Evolutionary conservation across 805 yeast genomes (phyloP).

Genomic region (Candida orba): DNA sequence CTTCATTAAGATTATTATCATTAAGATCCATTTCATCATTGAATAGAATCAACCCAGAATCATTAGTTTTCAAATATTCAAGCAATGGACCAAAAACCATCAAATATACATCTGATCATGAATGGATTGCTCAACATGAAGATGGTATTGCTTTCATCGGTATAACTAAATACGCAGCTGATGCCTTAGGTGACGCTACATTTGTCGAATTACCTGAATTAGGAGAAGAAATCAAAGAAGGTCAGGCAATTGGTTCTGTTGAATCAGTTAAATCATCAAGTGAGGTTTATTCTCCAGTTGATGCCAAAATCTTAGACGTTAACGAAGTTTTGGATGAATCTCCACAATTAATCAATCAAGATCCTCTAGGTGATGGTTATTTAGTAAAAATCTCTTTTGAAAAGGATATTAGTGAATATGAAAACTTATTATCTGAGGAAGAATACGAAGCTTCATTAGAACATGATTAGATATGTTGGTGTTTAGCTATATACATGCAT

Average conservation of each 20-base stretch:
- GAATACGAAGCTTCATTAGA: constrained; percentile 27
- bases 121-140: constrained; percentile 83
- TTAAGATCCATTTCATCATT: constrained; percentile 18
- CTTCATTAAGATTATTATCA: constrained; percentile 15
- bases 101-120: constrained; percentile 84
- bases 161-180: constrained; percentile 90
- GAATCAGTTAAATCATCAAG: constrained; percentile 93
- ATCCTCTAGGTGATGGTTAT: constrained; percentile 95
- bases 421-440: constrained; percentile 48
- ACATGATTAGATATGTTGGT: constrained; percentile 9
- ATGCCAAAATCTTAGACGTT: constrained; percentile 66
- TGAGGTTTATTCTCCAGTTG: constrained; percentile 85
- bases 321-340: constrained; percentile 58
- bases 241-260: constrained; percentile 86
- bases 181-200: constrained; percentile 95
- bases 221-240: constrained; percentile 52
- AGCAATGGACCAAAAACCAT: constrained; percentile 26
- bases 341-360: constrained; percentile 77
- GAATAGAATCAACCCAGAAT: constrained; percentile 16
- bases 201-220: constrained; percentile 83
- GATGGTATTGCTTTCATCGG: constrained; percentile 88
- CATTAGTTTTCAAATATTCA: constrained; percentile 19
- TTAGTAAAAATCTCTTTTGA: constrained; percentile 66
- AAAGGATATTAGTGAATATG: constrained; percentile 42
- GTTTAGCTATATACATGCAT: no score